Conservation (phyloP, 164 flowering plant genomes). For the Saururus chinensis region DNA sequence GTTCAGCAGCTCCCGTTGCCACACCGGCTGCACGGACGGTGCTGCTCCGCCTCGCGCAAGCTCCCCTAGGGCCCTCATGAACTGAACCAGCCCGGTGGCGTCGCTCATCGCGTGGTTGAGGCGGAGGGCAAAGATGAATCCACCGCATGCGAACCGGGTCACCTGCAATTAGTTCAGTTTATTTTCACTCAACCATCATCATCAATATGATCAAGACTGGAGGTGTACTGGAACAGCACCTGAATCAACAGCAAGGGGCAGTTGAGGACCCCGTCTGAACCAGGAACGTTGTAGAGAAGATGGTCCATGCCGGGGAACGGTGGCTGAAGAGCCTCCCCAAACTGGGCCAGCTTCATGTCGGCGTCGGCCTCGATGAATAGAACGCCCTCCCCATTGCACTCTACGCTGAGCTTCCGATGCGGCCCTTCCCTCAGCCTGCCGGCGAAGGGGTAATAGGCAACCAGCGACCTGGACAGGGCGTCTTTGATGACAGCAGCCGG, state of each 20-base stretch:
- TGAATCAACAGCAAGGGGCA: conserved; percentile 12
- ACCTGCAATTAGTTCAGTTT: no score
- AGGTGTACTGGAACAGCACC: no score
- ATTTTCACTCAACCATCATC: no score
- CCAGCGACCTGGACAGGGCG: no score
- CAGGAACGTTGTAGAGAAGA: conserved; percentile 31
- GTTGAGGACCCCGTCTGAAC: conserved; percentile 17
- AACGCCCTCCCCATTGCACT: conserved; percentile 21
- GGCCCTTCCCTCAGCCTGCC: conserved; percentile 6
- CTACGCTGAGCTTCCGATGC: conserved; percentile 15
- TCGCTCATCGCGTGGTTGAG: conserved; percentile 32
- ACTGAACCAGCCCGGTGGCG: conserved; percentile 17
- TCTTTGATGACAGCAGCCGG: no score
- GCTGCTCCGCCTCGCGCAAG: conserved; percentile 16
- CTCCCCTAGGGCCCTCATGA: conserved; percentile 19
- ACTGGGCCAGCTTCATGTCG: conserved; percentile 13
- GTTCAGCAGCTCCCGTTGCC: conserved; percentile 15
- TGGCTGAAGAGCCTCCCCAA: conserved; percentile 23
- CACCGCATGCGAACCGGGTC: conserved; percentile 37
- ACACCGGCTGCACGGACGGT: conserved; percentile 25
- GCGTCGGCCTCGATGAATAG: conserved; percentile 19
- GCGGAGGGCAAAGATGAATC: conserved; percentile 20
- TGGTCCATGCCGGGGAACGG: conserved; percentile 32
- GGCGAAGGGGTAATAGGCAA: no score
- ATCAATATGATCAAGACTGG: conserved; percentile 8